Evolutionary conservation across 2,329 filamentous ascomycete species (phyloP).

Genomic region (Monilinia fructicola): DNA sequence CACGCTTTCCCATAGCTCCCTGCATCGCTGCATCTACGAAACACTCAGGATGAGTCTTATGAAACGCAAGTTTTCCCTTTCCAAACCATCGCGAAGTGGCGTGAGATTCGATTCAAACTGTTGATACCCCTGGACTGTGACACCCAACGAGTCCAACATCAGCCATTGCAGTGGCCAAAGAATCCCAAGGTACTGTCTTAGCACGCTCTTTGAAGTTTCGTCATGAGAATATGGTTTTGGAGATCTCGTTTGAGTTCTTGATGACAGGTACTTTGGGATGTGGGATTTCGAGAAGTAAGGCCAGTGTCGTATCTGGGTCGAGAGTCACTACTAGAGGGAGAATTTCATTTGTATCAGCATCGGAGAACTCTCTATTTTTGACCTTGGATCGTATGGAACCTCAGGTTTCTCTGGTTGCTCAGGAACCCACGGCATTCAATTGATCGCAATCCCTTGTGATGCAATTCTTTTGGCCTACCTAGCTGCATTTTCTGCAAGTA

Average conservation of each 20-base stretch:
- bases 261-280: not conserved
- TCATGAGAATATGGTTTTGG: not conserved
- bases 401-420: too few relatives aligned
- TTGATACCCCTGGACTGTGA: constrained; percentile 11
- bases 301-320: not conserved
- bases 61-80: constrained; percentile 25
- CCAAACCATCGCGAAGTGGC: constrained; percentile 17
- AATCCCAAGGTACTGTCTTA: constrained; percentile 17
- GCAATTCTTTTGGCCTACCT: not conserved
- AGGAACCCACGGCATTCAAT: not conserved
- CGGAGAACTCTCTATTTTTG: not conserved
- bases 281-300: not conserved
- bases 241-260: not conserved
- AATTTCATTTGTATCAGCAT: not conserved
- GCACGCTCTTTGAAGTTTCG: not conserved
- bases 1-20: constrained; percentile 23
- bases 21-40: constrained; percentile 20
- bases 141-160: constrained; percentile 23
- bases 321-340: not conserved
- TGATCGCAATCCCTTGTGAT: too few relatives aligned
- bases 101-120: constrained; percentile 12
- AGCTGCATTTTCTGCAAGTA: not conserved
- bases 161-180: constrained; percentile 22
- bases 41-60: constrained; percentile 24
- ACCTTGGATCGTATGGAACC: too few relatives aligned